Evolutionary conservation across 2,329 filamentous ascomycete genomes (phyloP), one percentile per base, ranked within the genome.

Genomic region (Lasiodiplodia gonubiensis): DNA sequence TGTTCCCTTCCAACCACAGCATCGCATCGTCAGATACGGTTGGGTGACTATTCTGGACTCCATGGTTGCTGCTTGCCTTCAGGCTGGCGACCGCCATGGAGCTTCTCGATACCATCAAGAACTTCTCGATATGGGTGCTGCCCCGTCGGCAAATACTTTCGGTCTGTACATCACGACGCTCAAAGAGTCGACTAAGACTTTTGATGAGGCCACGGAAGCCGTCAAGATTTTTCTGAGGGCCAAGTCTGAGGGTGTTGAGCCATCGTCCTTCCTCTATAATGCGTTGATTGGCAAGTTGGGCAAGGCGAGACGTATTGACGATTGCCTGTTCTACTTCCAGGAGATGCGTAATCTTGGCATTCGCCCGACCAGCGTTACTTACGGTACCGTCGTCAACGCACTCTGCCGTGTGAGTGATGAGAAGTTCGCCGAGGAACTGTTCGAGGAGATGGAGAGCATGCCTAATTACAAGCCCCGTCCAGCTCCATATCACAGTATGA

Each of bases 361-460:
- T 76, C 94, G 94, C 74, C 95, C 95, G 2, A 99, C 95, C 0
- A 97, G 93, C 59, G 95, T 99, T 67, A 99, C 95, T 0, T 99
- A 99, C 74, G 95, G 95, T 70, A 99, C 95, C 14, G 94, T 99
- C 74, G 94, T 99, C 81, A 99, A 99, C 74, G 95, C 95, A 27
- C 87, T 99, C 16, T 97, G 94, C 85, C 92, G 95, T 73, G 95
- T 98, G 67, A 97, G 93, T 72, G 95, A 99, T 73, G 94, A 98
- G 82, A 96, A 94, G 76, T 97, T 97, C 77, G 95, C 95, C 33
- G 95, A 97, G 76, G 93, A 98, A 80, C 88, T 98, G 73, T 99
- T 99, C 76, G 93, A 98, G 76, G 95, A 99, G 83, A 99, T 99
- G 95, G 95, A 99, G 83, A 89, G 90, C 55, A 97, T 97, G 90